Conservation (phyloP, 768 basidiomycete species). For the Leccinum barrowsii region DNA sequence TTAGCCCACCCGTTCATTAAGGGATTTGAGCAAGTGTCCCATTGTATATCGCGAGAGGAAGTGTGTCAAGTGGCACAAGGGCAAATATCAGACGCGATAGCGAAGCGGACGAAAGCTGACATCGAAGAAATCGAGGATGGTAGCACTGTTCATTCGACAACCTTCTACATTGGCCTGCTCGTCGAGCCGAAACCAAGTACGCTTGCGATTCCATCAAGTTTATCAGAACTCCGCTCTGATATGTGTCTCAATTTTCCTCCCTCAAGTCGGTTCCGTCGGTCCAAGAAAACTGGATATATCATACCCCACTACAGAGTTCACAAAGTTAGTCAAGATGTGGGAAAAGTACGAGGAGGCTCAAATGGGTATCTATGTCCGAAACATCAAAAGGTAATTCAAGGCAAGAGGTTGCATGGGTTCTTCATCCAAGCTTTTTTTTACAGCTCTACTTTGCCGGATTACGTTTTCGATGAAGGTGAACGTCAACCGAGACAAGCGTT, state of each 20-base stretch:
- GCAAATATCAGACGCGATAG: conserved; percentile 70
- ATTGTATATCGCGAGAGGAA: conserved; percentile 85
- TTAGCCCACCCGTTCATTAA: conserved; percentile 95
- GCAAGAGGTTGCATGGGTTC: conserved; percentile 9
- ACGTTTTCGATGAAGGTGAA: conserved; percentile 79
- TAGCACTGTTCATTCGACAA: conserved; percentile 88
- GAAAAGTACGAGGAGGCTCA: conserved; percentile 87
- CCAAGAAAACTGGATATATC: conserved; percentile 91
- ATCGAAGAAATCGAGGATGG: conserved; percentile 72
- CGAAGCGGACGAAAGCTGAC: conserved; percentile 73
- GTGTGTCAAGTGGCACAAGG: conserved; percentile 86
- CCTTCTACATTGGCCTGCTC: conserved; percentile 92
- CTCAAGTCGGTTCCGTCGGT: conserved; percentile 68
- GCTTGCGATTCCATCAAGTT: conserved; percentile 27
- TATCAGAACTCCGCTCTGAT: conserved; percentile 17
- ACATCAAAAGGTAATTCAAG: conserved; percentile 76
- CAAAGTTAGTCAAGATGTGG: conserved; percentile 91
- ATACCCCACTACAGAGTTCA: conserved; percentile 94
- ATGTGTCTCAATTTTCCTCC: conserved; percentile 9
- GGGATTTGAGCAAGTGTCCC: conserved; percentile 83
- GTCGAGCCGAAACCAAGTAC: conserved; percentile 90
- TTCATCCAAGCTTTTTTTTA: conserved; percentile 19
- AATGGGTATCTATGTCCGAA: conserved; percentile 93
- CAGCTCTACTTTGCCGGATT: conserved; percentile 75
- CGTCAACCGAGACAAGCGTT: conserved; percentile 65